A percentile compares a stretch with the other conserved stretches of the same genome.
Evolutionary conservation across 768 basidiomycete genomes (phyloP).

Genomic region (Termitomyces heimii): DNA sequence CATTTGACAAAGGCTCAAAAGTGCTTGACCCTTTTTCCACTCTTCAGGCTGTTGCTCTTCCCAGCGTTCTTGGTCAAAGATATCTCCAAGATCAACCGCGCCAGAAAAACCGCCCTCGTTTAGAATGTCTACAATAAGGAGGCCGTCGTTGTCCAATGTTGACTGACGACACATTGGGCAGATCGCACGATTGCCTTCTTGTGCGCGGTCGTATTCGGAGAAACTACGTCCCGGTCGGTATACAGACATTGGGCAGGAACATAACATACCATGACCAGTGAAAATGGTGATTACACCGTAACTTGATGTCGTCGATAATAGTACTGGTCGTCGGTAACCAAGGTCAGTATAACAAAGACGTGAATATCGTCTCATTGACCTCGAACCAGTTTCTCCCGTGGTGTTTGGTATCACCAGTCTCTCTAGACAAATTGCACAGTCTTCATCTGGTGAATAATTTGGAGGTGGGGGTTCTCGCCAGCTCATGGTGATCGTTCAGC

Average conservation of each 20-base stretch:
- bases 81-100: conserved; percentile 6
- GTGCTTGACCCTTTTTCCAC: conserved; percentile 6
- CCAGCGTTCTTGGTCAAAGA: conserved; percentile 8
- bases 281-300: conserved; percentile 7
- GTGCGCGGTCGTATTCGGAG: conserved; percentile 8
- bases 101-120: conserved; percentile 10
- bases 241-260: background rate
- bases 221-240: background rate
- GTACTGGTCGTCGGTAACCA: background rate
- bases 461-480: conserved; percentile 5
- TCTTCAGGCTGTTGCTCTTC: conserved; percentile 9
- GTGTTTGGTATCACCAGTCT: conserved; percentile 6
- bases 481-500: background rate
- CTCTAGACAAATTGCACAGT: conserved; percentile 5
- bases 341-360: background rate
- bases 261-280: conserved; percentile 7
- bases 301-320: conserved; percentile 8
- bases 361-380: background rate
- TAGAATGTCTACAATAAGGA: conserved; percentile 2
- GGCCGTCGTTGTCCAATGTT: conserved; percentile 2
- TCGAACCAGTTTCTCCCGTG: conserved; percentile 2
- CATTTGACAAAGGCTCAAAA: conserved; percentile 6
- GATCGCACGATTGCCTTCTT: conserved; percentile 2
- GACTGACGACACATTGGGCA: conserved; percentile 7
- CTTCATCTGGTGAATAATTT: conserved; percentile 4